These are phyloP conservation scores for Colletotrichum limetticola DNA, from an alignment of 2,329 filamentous ascomycete species.

Conservation along the genomic window DNA sequence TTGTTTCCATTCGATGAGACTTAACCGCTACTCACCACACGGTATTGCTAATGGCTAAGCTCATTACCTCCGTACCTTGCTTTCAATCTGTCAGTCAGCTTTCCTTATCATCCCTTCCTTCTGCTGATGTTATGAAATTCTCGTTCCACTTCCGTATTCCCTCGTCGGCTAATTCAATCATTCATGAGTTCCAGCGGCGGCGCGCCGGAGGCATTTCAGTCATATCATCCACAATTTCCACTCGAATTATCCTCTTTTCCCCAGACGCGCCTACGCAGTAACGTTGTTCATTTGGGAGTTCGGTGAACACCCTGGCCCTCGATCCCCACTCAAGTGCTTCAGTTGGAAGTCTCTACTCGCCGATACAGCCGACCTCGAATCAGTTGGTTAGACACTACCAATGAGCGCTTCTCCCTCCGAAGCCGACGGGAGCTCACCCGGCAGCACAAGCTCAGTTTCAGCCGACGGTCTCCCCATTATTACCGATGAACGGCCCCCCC, in stretches of 20 bases:
- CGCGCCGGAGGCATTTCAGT: too few relatives aligned
- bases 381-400: slow-evolving; percentile 6
- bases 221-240: neutral
- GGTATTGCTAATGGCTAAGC: neutral
- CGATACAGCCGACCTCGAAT: slow-evolving; percentile 11
- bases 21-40: neutral
- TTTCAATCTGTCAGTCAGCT: neutral
- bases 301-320: neutral
- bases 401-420: slow-evolving; percentile 19
- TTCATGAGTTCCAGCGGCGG: neutral
- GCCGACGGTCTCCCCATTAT: neutral
- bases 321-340: slow-evolving; percentile 14
- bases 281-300: neutral
- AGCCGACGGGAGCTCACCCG: slow-evolving; percentile 11
- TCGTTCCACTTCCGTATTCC: neutral
- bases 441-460: neutral
- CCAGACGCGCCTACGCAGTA: neutral
- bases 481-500: neutral
- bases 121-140: neutral
- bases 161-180: neutral
- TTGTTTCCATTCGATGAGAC: slow-evolving; percentile 6
- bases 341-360: neutral
- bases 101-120: neutral
- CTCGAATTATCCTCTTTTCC: neutral
- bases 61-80: neutral